Conservation (phyloP, 305 asterid species). For the Fraxinus angustifolia region DNA sequence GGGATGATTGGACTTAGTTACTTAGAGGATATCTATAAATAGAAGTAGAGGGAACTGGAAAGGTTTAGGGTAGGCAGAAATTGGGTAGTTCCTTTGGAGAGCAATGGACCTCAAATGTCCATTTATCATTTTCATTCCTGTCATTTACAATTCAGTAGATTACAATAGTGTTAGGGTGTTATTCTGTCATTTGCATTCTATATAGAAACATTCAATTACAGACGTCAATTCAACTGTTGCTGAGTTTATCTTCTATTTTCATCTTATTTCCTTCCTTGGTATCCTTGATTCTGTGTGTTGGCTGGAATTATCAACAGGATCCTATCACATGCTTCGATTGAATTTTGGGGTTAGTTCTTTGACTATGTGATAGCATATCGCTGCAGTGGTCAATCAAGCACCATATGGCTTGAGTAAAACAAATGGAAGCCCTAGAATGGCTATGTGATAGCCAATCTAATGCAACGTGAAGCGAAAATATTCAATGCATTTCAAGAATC, state of each 20-base stretch:
- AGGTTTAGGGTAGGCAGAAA: background rate
- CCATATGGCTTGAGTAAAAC: background rate
- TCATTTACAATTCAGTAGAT: background rate
- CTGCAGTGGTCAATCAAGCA: background rate
- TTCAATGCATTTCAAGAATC: background rate
- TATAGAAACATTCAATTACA: background rate
- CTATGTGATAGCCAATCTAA: background rate
- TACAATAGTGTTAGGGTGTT: background rate
- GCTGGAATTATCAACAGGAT: background rate
- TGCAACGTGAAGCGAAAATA: background rate
- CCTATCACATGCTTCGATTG: background rate
- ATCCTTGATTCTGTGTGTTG: background rate
- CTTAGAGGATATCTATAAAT: background rate
- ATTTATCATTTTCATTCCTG: background rate
- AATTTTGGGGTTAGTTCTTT: background rate
- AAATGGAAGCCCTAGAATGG: background rate
- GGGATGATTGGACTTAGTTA: background rate
- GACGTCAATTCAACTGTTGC: background rate
- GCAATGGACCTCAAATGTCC: background rate
- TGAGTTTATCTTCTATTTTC: background rate
- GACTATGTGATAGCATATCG: background rate
- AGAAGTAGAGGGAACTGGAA: background rate
- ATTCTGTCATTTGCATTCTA: background rate
- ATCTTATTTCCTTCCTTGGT: background rate
- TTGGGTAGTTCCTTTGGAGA: background rate